phyloP scores from a whole-genome alignment of 2,329 filamentous ascomycete genomes.

The Teratosphaeriaceae sp. region DNA sequence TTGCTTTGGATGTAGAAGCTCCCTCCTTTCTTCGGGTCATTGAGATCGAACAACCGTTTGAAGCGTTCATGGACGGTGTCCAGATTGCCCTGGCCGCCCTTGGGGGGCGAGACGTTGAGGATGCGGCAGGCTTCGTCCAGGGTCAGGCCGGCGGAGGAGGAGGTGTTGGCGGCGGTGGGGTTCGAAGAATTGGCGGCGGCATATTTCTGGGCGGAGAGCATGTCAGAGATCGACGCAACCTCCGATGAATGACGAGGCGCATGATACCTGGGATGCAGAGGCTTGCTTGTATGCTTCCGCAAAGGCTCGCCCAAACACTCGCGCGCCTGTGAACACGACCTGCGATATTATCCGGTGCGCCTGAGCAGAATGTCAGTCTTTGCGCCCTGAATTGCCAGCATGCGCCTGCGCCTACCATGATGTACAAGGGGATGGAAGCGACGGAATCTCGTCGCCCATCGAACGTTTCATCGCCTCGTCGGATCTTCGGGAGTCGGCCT shows the following conservation, averaged over 20 bases:
- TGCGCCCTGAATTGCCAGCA: too few species aligned
- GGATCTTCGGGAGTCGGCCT: too few species aligned
- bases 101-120: slow-evolving; percentile 86
- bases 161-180: slow-evolving; percentile 43
- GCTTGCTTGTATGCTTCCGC: slow-evolving; percentile 94
- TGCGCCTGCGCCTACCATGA: background rate
- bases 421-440: too few species aligned
- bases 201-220: too few species aligned
- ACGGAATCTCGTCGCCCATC: too few species aligned
- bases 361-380: slow-evolving; percentile 28
- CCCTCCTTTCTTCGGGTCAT: slow-evolving; percentile 91
- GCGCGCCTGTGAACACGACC: slow-evolving; percentile 82
- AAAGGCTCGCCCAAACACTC: slow-evolving; percentile 89
- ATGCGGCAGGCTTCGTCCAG: slow-evolving; percentile 97
- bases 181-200: slow-evolving; percentile 19
- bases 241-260: background rate
- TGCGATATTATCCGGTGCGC: slow-evolving; percentile 92
- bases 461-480: too few species aligned
- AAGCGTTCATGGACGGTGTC: slow-evolving; percentile 79
- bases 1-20: slow-evolving; percentile 99
- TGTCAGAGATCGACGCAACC: background rate
- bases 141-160: slow-evolving; percentile 67
- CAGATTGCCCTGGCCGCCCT: slow-evolving; percentile 67
- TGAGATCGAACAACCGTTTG: slow-evolving; percentile 89
- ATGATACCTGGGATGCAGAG: slow-evolving; percentile 58